Evolutionary conservation across 2,329 filamentous ascomycete genomes (phyloP).

Genomic region (Alternaria conjuncta): DNA sequence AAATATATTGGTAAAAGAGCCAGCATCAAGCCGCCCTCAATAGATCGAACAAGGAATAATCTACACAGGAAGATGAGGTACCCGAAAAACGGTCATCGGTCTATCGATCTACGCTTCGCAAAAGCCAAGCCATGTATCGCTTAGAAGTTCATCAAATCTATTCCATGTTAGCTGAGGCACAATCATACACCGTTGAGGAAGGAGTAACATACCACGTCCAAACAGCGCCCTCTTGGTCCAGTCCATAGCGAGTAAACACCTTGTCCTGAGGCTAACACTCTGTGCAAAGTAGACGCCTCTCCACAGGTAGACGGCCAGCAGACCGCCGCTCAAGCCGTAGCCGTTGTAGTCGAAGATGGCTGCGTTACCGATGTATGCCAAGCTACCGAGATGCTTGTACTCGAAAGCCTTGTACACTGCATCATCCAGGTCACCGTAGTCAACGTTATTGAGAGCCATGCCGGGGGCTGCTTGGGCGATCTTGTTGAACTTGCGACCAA

Average conservation of each 20-base stretch:
- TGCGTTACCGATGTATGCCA: conserved; percentile 96
- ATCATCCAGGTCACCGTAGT: conserved; percentile 89
- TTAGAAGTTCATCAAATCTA: conserved; percentile 34
- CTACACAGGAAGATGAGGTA: not conserved
- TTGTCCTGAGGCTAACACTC: conserved; percentile 90
- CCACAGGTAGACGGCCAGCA: conserved; percentile 96
- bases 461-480: conserved; percentile 79
- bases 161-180: conserved; percentile 1
- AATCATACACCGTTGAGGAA: not conserved
- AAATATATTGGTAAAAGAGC: not conserved
- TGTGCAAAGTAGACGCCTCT: conserved; percentile 96
- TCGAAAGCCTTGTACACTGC: conserved; percentile 94
- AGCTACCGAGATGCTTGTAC: conserved; percentile 87
- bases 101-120: not conserved
- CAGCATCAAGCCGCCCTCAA: not conserved
- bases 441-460: conserved; percentile 77
- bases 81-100: not conserved
- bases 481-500: conserved; percentile 93
- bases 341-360: conserved; percentile 92
- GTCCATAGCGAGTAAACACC: conserved; percentile 92
- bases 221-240: conserved; percentile 97
- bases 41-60: not conserved
- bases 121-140: not conserved
- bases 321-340: conserved; percentile 77
- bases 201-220: conserved; percentile 78